Evolutionary conservation across 2,329 filamentous ascomycete species (phyloP).

Genomic region (Fusarium ambrosium): DNA sequence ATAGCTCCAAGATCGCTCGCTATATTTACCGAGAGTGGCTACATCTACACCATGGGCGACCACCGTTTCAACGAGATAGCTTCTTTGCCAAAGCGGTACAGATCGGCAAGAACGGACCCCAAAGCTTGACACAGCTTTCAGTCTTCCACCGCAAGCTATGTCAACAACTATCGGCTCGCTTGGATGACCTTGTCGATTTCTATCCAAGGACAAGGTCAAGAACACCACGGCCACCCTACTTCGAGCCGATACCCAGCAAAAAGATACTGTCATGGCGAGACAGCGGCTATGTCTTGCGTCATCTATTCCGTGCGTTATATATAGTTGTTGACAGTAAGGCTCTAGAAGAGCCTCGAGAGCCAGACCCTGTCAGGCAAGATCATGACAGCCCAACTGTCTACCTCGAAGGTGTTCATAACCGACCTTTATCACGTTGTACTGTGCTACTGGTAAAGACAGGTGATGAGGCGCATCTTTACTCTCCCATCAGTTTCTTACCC

Average conservation of each 20-base stretch:
- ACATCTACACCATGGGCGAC: neutral
- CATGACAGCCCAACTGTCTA: neutral
- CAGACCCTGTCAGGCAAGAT: neutral
- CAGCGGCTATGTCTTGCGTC: neutral
- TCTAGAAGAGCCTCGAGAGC: neutral
- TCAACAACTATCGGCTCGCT: neutral
- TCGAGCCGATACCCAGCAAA: neutral
- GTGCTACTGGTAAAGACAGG: neutral
- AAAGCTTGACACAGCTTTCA: neutral
- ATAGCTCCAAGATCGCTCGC: neutral
- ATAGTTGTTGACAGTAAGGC: conserved; percentile 10
- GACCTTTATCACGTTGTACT: neutral
- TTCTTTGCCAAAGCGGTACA: conserved; percentile 15
- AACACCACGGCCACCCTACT: neutral
- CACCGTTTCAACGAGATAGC: conserved; percentile 1
- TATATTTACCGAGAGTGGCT: conserved; percentile 13
- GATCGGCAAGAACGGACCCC: neutral
- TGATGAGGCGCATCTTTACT: neutral
- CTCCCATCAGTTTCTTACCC: neutral
- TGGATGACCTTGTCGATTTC: conserved; percentile 9
- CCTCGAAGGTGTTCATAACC: neutral
- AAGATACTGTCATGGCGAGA: conserved; percentile 7
- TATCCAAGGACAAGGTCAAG: neutral
- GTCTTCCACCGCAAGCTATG: neutral
- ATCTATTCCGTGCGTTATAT: conserved; percentile 15